These are phyloP conservation scores for Aphanomyces astaci DNA, from an alignment of 352 stramenopile species.

Conservation along the genomic window DNA sequence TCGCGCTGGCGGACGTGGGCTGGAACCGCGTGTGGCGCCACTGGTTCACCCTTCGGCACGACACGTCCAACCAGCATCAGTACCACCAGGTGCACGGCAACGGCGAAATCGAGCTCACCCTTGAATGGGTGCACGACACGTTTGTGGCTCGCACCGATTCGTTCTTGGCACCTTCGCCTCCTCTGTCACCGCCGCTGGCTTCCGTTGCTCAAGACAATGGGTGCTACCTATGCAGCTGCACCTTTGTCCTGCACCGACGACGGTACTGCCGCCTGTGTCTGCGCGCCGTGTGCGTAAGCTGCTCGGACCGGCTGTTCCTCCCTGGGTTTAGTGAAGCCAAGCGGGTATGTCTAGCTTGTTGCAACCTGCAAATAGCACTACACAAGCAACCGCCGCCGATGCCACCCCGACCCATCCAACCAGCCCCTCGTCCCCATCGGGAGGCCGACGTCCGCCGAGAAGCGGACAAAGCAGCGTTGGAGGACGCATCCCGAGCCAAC, in stretches of 20 bases:
- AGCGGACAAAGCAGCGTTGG: conserved; percentile 8
- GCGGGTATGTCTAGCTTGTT: conserved; percentile 75
- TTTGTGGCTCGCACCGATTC: conserved; percentile 83
- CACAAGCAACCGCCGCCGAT: conserved; percentile 50
- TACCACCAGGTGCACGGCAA: conserved; percentile 44
- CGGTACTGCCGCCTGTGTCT: conserved; percentile 83
- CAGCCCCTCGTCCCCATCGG: neutral
- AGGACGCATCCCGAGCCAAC: conserved; percentile 23
- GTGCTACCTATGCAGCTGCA: conserved; percentile 78
- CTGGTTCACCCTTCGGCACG: conserved; percentile 73
- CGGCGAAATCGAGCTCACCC: conserved; percentile 79
- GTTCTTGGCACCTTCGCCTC: too few relatives aligned
- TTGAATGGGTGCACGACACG: conserved; percentile 85
- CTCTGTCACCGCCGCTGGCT: neutral
- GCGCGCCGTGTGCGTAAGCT: conserved; percentile 73
- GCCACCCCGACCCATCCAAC: neutral
- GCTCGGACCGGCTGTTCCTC: conserved; percentile 77
- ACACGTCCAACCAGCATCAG: conserved; percentile 51
- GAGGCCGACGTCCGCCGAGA: neutral
- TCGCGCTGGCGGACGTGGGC: conserved; percentile 74
- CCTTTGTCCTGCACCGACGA: conserved; percentile 69
- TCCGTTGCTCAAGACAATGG: conserved; percentile 33
- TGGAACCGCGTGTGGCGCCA: conserved; percentile 68
- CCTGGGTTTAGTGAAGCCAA: conserved; percentile 83
- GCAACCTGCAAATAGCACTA: conserved; percentile 82